A percentile compares a stretch with the other conserved stretches of the same genome.
These are phyloP conservation scores for Cinnamomum micranthum DNA, from an alignment of 164 flowering plant genomes.

Conservation along the genomic window DNA sequence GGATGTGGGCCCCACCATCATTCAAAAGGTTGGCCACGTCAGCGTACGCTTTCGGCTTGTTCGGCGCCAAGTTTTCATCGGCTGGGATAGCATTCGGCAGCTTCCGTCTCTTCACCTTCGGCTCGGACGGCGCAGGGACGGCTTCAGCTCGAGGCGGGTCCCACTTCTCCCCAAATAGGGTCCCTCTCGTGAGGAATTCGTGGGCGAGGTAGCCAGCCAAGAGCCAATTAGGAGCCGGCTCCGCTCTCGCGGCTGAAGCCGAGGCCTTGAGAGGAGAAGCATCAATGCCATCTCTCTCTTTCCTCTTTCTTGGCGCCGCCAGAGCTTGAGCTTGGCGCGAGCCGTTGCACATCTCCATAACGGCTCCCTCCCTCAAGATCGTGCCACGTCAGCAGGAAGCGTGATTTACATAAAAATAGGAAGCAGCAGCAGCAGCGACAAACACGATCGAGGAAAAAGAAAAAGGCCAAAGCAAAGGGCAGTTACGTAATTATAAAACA, in stretches of 20 bases:
- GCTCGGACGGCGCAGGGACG: neutral
- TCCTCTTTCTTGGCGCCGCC: constrained; percentile 53
- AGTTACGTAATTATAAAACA: no score
- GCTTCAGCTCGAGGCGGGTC: constrained; percentile 47
- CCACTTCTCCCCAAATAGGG: constrained; percentile 59
- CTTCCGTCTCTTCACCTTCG: no score
- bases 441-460: neutral
- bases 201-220: constrained; percentile 82
- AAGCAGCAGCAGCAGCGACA: neutral
- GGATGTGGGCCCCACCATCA: constrained; percentile 64
- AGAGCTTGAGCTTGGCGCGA: constrained; percentile 24
- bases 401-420: constrained; percentile 14
- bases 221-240: constrained; percentile 22
- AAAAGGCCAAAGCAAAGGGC: no score
- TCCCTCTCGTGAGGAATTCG: constrained; percentile 66
- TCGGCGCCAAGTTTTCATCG: neutral
- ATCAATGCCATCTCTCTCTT: constrained; percentile 32
- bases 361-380: neutral
- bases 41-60: constrained; percentile 34
- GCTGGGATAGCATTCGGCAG: neutral
- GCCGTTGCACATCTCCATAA: constrained; percentile 28
- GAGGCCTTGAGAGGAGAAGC: constrained; percentile 14
- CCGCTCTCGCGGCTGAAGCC: no score
- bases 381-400: constrained; percentile 39
- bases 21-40: constrained; percentile 70